These are phyloP conservation scores for Domatiomyces catenatus DNA, from an alignment of 2,329 filamentous ascomycete genomes.

Conservation along the genomic window DNA sequence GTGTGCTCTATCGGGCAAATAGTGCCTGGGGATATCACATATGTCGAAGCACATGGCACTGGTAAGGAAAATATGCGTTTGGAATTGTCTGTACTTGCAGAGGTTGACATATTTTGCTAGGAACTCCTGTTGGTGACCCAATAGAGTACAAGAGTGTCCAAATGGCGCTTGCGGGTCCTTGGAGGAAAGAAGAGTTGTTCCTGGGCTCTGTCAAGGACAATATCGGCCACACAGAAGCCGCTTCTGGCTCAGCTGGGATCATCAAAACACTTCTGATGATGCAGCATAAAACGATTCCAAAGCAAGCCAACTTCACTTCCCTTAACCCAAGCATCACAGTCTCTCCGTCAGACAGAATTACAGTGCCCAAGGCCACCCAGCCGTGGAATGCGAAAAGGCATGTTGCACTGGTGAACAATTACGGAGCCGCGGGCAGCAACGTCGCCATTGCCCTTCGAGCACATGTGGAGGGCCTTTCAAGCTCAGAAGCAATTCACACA, in stretches of 20 bases:
- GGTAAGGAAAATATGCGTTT: not conserved
- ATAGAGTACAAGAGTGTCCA: slow-evolving; percentile 1
- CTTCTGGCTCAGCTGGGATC: slow-evolving; percentile 18
- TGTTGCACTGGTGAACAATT: slow-evolving; percentile 22
- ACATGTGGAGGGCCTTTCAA: not conserved
- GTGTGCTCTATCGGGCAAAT: slow-evolving; percentile 1
- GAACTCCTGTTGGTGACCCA: slow-evolving; percentile 3
- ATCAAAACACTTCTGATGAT: slow-evolving; percentile 3
- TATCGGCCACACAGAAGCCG: slow-evolving; percentile 18
- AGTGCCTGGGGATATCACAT: not conserved
- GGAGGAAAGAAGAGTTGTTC: slow-evolving; percentile 1
- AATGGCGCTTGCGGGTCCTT: slow-evolving; percentile 1
- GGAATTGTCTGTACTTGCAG: not conserved
- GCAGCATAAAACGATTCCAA: not conserved
- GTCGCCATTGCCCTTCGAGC: slow-evolving; percentile 15
- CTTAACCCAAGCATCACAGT: not conserved
- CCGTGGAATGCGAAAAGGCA: slow-evolving; percentile 9
- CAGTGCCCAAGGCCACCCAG: slow-evolving; percentile 1
- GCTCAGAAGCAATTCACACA: not conserved
- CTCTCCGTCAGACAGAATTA: not conserved
- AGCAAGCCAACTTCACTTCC: not conserved
- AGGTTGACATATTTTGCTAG: not conserved
- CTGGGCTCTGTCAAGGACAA: slow-evolving; percentile 17
- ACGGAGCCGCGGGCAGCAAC: slow-evolving; percentile 26
- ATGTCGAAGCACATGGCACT: slow-evolving; percentile 4